Evolutionary conservation across 108 stramenopile species (phyloP).

Genomic region (Cyclotella cryptica): DNA sequence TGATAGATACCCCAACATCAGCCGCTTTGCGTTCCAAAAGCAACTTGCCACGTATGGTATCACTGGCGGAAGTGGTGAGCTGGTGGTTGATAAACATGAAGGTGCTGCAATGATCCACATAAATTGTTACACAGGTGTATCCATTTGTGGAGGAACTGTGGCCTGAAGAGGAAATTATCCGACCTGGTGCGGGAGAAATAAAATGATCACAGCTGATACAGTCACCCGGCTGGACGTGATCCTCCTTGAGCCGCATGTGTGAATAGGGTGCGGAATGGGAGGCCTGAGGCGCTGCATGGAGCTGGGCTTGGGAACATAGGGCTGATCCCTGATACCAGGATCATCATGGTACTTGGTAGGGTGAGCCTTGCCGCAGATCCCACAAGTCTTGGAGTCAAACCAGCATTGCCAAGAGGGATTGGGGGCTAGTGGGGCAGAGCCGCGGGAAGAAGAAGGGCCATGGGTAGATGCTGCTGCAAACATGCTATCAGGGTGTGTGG

Average conservation of each 20-base stretch:
- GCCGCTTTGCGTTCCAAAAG: constrained; percentile 5
- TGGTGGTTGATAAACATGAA: too few species aligned
- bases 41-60: too few species aligned
- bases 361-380: too few species aligned
- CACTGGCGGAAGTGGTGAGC: too few species aligned
- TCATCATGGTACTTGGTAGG: not conserved
- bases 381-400: too few species aligned
- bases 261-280: not conserved
- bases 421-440: not conserved
- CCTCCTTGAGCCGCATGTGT: not conserved
- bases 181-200: constrained; percentile 27
- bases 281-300: not conserved
- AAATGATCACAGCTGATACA: too few species aligned
- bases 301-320: not conserved
- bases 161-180: too few species aligned
- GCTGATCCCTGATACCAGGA: not conserved
- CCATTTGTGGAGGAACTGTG: not conserved
- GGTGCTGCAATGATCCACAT: constrained; percentile 53
- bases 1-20: not conserved
- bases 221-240: constrained; percentile 23
- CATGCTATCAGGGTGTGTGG: too few species aligned
- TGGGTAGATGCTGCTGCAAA: too few species aligned
- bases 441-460: too few species aligned
- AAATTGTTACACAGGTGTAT: constrained; percentile 50
- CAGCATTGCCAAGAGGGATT: too few species aligned